Evolutionary conservation across 805 yeast species (phyloP).

Genomic region (Zygosaccharomyces rouxii): DNA sequence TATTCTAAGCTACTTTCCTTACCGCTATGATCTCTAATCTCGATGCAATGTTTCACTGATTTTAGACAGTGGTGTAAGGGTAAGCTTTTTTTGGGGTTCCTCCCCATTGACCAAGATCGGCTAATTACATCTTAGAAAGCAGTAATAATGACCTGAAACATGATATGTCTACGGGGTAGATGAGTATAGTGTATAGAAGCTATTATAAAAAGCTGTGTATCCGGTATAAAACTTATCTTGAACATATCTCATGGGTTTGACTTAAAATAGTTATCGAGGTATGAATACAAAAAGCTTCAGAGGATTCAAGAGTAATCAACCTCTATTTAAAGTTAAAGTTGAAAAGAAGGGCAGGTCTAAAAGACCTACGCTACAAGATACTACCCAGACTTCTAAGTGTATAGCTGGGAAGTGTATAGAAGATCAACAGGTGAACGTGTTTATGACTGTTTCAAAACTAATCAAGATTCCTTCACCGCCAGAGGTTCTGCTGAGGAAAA

Average conservation of each 20-base stretch:
- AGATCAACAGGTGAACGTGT: not conserved
- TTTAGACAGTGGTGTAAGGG: constrained; percentile 4
- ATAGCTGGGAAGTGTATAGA: not conserved
- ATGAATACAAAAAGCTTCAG: constrained; percentile 7
- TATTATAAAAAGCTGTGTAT: not conserved
- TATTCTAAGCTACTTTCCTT: not conserved
- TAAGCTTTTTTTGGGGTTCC: constrained; percentile 3
- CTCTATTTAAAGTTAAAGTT: constrained; percentile 16
- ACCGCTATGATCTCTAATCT: not conserved
- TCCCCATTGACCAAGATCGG: not conserved
- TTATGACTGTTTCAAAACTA: not conserved
- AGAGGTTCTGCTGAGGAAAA: constrained; percentile 6
- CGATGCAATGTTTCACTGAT: not conserved
- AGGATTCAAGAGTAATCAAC: constrained; percentile 8
- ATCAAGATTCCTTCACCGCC: constrained; percentile 18
- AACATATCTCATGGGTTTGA: not conserved
- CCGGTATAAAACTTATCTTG: not conserved
- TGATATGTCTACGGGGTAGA: not conserved
- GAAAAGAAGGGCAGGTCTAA: constrained; percentile 3
- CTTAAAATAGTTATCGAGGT: not conserved
- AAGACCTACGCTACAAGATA: not conserved
- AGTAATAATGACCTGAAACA: constrained; percentile 1
- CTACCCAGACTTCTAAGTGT: not conserved
- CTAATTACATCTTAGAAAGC: not conserved
- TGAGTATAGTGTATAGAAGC: not conserved